Evolutionary conservation across 306 rosid species (phyloP).

Genomic region (Quercus rubra): DNA sequence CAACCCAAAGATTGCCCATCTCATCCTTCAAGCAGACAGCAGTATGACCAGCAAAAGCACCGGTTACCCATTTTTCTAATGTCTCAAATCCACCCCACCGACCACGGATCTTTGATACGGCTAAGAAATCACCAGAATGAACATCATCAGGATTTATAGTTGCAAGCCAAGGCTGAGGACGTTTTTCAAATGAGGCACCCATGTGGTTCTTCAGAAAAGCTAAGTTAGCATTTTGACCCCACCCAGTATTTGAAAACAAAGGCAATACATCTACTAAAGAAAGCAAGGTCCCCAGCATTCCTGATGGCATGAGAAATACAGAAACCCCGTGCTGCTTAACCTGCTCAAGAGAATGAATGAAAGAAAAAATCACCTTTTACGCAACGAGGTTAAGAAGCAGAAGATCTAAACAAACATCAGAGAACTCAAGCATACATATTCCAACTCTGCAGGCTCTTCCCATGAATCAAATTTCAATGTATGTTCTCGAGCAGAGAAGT

Average conservation of each 20-base stretch:
- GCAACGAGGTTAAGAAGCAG: neutral
- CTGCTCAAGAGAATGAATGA: conserved; percentile 43
- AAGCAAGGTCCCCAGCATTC: conserved; percentile 91
- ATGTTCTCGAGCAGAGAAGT: conserved; percentile 79
- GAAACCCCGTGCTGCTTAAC: conserved; percentile 93
- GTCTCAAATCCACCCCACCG: conserved; percentile 99
- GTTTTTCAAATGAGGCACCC: conserved; percentile 88
- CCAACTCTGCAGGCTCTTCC: conserved; percentile 98
- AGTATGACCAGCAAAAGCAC: conserved; percentile 98
- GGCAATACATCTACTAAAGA: conserved; percentile 87
- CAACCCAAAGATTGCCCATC: conserved; percentile 92
- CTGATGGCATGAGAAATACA: conserved; percentile 99
- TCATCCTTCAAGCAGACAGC: conserved; percentile 98
- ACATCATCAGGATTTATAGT: conserved; percentile 79
- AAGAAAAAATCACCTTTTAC: conserved; percentile 15
- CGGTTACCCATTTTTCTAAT: conserved; percentile 96
- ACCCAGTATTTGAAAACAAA: conserved; percentile 74
- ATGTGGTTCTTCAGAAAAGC: conserved; percentile 81
- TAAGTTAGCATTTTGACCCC: conserved; percentile 90
- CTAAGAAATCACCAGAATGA: conserved; percentile 93
- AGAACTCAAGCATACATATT: conserved; percentile 64
- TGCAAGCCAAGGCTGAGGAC: conserved; percentile 67
- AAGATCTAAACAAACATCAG: conserved; percentile 11
- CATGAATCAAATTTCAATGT: conserved; percentile 77
- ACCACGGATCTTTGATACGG: conserved; percentile 94